A percentile compares a stretch with the other conserved stretches of the same genome.
Evolutionary conservation across 1,284 basidiomycete genomes (phyloP).

Genomic region (Ceratobasidium sp.): DNA sequence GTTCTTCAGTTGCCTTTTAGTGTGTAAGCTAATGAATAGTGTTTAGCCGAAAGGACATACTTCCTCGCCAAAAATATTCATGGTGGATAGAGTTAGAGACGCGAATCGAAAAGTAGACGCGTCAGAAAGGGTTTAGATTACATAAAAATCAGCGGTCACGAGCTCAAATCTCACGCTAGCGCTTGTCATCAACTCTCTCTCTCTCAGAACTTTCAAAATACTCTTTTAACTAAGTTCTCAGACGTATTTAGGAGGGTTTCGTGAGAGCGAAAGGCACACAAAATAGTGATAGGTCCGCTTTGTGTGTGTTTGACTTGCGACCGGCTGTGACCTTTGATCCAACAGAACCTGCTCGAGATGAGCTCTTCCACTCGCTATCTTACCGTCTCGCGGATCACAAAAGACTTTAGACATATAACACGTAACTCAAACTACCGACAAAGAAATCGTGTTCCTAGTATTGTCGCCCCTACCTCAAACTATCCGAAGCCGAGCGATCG

Average conservation of each 20-base stretch:
- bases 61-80: constrained; percentile 65
- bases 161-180: neutral
- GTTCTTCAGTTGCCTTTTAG: constrained; percentile 92
- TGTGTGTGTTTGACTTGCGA: neutral
- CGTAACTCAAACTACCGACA: constrained; percentile 3
- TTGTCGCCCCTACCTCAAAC: constrained; percentile 2
- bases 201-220: constrained; percentile 9
- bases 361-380: constrained; percentile 20
- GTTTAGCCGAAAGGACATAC: constrained; percentile 51
- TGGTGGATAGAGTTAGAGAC: constrained; percentile 38
- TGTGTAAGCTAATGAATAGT: constrained; percentile 15
- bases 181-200: neutral
- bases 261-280: neutral
- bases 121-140: constrained; percentile 45
- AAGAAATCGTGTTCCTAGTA: constrained; percentile 15
- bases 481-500: constrained; percentile 67
- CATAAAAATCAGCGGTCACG: constrained; percentile 22
- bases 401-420: constrained; percentile 39
- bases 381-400: constrained; percentile 32
- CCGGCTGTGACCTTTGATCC: neutral
- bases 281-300: neutral
- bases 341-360: constrained; percentile 1
- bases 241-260: neutral
- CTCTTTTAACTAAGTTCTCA: neutral
- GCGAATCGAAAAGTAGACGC: constrained; percentile 45